phyloP scores from a whole-genome alignment of 163 green algal species.

The Trebouxia gelatinosa region DNA sequence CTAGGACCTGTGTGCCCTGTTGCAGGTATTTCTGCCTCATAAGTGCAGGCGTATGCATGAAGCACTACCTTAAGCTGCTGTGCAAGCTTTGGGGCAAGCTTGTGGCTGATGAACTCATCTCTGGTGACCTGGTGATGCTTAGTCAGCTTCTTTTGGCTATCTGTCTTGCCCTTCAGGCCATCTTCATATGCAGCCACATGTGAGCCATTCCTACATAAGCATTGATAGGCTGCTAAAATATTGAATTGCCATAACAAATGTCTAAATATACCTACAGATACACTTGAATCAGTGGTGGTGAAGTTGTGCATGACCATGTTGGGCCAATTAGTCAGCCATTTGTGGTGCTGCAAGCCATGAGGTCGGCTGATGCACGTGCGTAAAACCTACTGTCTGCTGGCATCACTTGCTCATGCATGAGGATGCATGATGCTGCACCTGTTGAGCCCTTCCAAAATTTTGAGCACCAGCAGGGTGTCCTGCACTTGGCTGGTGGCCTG shows the following conservation, averaged over 20 bases:
- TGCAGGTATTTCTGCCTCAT: no score
- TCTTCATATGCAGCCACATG: constrained; percentile 12
- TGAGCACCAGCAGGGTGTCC: constrained; percentile 71
- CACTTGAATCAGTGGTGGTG: no score
- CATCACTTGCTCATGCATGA: no score
- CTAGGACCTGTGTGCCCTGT: no score
- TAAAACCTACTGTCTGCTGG: no score
- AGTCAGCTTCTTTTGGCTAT: constrained; percentile 23
- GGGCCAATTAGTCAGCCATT: no score
- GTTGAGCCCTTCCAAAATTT: constrained; percentile 71
- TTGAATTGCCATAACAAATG: background rate
- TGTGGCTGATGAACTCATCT: constrained; percentile 78
- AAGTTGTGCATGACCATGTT: no score
- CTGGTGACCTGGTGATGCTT: constrained; percentile 19
- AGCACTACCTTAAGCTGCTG: constrained; percentile 91
- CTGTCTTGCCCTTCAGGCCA: constrained; percentile 5
- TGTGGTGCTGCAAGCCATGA: no score
- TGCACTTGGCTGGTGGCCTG: constrained; percentile 35
- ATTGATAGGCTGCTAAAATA: background rate
- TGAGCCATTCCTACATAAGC: background rate
- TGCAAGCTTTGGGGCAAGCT: constrained; percentile 86
- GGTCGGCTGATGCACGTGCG: no score
- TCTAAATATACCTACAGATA: no score
- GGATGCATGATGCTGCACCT: no score
- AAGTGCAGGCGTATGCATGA: no score